Conservation (phyloP, 345 rosid genomes). For the Pseudoturritis turrita region DNA sequence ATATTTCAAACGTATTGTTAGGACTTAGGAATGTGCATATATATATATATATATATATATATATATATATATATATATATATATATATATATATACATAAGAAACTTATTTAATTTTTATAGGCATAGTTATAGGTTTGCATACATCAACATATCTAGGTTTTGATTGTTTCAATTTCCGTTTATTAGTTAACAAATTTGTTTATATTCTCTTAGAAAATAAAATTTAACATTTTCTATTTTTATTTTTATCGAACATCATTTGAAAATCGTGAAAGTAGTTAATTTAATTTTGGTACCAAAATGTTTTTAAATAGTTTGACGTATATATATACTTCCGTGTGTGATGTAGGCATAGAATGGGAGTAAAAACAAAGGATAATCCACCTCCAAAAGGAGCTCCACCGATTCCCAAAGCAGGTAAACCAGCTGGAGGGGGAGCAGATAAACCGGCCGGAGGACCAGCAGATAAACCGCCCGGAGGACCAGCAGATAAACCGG, state of each 20-base stretch:
- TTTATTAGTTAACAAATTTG: not conserved
- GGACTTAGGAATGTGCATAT: not conserved
- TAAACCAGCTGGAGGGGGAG: not conserved
- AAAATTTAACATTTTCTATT: not conserved
- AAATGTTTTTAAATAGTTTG: not conserved
- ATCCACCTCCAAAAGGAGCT: constrained; percentile 22
- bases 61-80: too few species aligned
- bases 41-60: too few species aligned
- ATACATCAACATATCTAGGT: not conserved
- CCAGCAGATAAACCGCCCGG: not conserved
- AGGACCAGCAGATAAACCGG: not conserved
- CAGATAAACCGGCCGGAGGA: not conserved
- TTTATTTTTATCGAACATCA: not conserved
- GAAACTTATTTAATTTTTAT: not conserved
- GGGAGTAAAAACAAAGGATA: constrained; percentile 17
- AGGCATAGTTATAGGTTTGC: not conserved
- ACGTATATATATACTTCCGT: not conserved
- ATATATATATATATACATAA: too few species aligned
- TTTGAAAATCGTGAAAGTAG: not conserved
- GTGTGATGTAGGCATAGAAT: constrained; percentile 8
- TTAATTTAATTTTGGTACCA: not conserved
- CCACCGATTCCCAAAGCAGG: not conserved
- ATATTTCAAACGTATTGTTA: not conserved
- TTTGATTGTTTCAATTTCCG: not conserved
- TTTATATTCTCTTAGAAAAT: not conserved